phyloP scores from a whole-genome alignment of 495 filamentous ascomycete genomes.

The Hypoxylon trugodes region DNA sequence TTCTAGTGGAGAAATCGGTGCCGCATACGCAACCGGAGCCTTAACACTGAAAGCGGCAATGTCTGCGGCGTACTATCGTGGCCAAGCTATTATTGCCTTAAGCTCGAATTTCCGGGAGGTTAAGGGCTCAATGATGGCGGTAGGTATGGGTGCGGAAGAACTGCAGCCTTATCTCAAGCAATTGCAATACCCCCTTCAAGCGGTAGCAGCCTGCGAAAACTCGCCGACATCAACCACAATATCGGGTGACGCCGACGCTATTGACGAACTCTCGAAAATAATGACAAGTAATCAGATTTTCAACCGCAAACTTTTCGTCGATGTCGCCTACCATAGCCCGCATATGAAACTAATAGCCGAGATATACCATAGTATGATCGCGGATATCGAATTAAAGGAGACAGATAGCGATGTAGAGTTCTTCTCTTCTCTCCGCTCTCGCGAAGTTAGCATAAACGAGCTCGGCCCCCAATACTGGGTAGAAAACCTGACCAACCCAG shows the following conservation, averaged over 20 bases:
- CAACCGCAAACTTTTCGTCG: slow-evolving; percentile 63
- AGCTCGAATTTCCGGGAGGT: slow-evolving; percentile 43
- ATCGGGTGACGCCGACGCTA: slow-evolving; percentile 61
- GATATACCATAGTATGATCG: slow-evolving; percentile 48
- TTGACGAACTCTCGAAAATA: slow-evolving; percentile 57
- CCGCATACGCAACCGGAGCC: slow-evolving; percentile 56
- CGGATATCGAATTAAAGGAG: slow-evolving; percentile 43
- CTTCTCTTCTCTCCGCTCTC: slow-evolving; percentile 49
- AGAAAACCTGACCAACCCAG: slow-evolving; percentile 51
- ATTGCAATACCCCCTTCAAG: slow-evolving; percentile 26
- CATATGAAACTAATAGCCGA: slow-evolving; percentile 64
- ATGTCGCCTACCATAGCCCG: slow-evolving; percentile 70
- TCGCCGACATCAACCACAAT: slow-evolving; percentile 67
- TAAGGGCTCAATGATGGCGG: slow-evolving; percentile 59
- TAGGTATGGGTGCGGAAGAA: slow-evolving; percentile 56
- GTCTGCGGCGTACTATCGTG: slow-evolving; percentile 59
- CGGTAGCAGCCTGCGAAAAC: slow-evolving; percentile 62
- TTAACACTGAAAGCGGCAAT: slow-evolving; percentile 61
- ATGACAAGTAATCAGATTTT: slow-evolving; percentile 59
- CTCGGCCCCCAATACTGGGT: slow-evolving; percentile 57
- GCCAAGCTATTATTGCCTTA: slow-evolving; percentile 47
- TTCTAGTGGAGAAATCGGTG: slow-evolving; percentile 69
- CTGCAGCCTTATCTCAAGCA: slow-evolving; percentile 48
- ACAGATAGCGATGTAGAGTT: slow-evolving; percentile 49
- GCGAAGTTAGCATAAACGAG: slow-evolving; percentile 43